Percentiles rank a stretch among this genome's conserved stretches.
These are phyloP conservation scores for Piedraia hortae DNA, from an alignment of 2,329 filamentous ascomycete species.

Conservation along the genomic window DNA sequence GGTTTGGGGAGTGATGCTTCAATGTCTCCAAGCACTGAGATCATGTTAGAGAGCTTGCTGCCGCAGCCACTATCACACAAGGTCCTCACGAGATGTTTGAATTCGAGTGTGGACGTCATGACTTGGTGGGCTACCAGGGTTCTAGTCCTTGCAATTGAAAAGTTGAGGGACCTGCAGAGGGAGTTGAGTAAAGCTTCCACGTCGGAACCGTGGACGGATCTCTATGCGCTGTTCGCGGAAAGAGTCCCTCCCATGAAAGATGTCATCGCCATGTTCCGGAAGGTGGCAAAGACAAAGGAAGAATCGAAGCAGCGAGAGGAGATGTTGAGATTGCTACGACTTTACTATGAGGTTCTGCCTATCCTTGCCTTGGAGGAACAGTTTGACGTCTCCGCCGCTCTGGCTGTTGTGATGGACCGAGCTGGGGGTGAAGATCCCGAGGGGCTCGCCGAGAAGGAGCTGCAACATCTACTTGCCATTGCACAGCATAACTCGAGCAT, in stretches of 20 bases:
- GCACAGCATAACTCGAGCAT: constrained; percentile 58
- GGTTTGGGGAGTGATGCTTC: constrained; percentile 40
- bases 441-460: constrained; percentile 35
- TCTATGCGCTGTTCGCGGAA: constrained; percentile 48
- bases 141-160: constrained; percentile 50
- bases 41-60: constrained; percentile 64
- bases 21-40: constrained; percentile 48
- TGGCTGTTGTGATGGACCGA: constrained; percentile 39
- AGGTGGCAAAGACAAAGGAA: constrained; percentile 34
- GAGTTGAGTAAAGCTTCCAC: constrained; percentile 35
- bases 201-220: constrained; percentile 37
- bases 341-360: constrained; percentile 69
- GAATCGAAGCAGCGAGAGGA: constrained; percentile 45
- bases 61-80: constrained; percentile 61
- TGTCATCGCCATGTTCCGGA: constrained; percentile 44
- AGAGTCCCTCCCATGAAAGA: constrained; percentile 63
- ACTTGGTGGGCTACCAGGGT: constrained; percentile 65
- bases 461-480: constrained; percentile 58
- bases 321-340: constrained; percentile 44
- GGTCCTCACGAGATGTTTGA: constrained; percentile 50
- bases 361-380: constrained; percentile 55
- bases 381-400: constrained; percentile 58
- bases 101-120: constrained; percentile 49
- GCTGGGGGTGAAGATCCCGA: constrained; percentile 14
- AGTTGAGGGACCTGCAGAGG: constrained; percentile 36